Conservation (phyloP, 106 monocot genomes). For the Agapanthus africanus region DNA sequence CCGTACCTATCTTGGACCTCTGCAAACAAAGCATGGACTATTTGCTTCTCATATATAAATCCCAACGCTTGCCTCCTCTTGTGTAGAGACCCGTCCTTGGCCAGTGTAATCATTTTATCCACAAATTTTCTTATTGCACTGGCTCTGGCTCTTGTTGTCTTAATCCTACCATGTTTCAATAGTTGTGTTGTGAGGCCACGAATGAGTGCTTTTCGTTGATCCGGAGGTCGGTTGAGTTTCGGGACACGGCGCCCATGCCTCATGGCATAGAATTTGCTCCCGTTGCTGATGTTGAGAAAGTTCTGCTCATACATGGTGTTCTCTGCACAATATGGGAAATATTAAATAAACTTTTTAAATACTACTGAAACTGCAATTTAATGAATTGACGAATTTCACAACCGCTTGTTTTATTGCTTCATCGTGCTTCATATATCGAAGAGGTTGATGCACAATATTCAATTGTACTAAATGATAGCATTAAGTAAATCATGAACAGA, state of each 20-base stretch:
- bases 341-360: too few relatives aligned
- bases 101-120: slow-evolving; percentile 94
- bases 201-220: slow-evolving; percentile 79
- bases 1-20: slow-evolving; percentile 91
- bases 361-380: too few relatives aligned
- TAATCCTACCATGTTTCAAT: slow-evolving; percentile 87
- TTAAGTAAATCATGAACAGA: too few relatives aligned
- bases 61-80: slow-evolving; percentile 96
- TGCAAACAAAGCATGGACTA: slow-evolving; percentile 92
- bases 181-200: slow-evolving; percentile 90
- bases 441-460: too few relatives aligned
- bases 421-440: too few relatives aligned
- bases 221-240: slow-evolving; percentile 89
- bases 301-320: slow-evolving; percentile 28
- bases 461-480: too few relatives aligned
- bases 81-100: slow-evolving; percentile 94
- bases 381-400: too few relatives aligned
- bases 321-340: too few relatives aligned
- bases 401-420: too few relatives aligned
- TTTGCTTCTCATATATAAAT: slow-evolving; percentile 93
- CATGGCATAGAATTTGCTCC: slow-evolving; percentile 86
- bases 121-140: slow-evolving; percentile 85
- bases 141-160: slow-evolving; percentile 87
- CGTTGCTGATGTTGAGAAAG: slow-evolving; percentile 37
- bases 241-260: slow-evolving; percentile 86